Percentiles rank a stretch among this genome's conserved stretches.
phyloP scores from a whole-genome alignment of 306 rosid genomes.

The Casuarina cunninghamiana region DNA sequence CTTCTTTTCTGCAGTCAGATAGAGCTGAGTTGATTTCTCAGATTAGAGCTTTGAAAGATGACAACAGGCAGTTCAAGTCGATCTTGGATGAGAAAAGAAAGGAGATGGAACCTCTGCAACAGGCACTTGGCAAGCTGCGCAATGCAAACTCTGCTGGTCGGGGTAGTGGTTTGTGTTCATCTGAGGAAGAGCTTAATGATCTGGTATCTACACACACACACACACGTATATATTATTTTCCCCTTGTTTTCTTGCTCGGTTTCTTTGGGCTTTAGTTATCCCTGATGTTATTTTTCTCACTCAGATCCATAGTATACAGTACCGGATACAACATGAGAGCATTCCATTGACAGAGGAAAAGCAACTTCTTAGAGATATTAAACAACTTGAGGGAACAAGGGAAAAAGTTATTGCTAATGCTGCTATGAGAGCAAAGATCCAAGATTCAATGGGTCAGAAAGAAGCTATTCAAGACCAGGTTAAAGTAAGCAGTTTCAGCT shows the following conservation, averaged over 20 bases:
- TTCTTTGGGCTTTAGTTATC: constrained; percentile 11
- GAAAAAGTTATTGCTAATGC: constrained; percentile 81
- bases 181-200: constrained; percentile 86
- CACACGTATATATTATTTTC: constrained; percentile 8
- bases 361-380: constrained; percentile 84
- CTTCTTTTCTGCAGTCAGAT: constrained; percentile 51
- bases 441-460: constrained; percentile 77
- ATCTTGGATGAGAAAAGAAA: constrained; percentile 72
- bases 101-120: constrained; percentile 86
- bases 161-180: constrained; percentile 71
- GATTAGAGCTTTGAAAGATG: constrained; percentile 70
- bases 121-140: constrained; percentile 91
- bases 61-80: constrained; percentile 59
- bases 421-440: constrained; percentile 79
- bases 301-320: constrained; percentile 77
- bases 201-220: constrained; percentile 37
- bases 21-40: constrained; percentile 76
- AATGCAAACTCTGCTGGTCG: constrained; percentile 60
- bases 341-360: constrained; percentile 88
- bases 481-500: constrained; percentile 52
- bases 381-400: constrained; percentile 93
- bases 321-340: constrained; percentile 95
- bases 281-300: constrained; percentile 8
- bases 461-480: constrained; percentile 81
- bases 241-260: constrained; percentile 25